Conservation (phyloP, 805 yeast species). For the Suhomyces vadensis region DNA sequence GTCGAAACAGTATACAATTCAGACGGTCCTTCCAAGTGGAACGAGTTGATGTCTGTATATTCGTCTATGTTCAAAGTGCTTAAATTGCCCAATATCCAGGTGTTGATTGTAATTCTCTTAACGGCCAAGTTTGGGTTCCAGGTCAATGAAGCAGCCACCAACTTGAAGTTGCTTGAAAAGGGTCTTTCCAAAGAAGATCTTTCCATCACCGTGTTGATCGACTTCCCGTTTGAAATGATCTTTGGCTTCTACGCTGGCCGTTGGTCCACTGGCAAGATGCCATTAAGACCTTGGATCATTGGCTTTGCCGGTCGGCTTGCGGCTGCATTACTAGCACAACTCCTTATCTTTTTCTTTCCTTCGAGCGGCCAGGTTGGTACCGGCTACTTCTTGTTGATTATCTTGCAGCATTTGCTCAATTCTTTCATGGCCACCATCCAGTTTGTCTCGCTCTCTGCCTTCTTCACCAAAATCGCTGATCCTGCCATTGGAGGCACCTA, state of each 20-base stretch:
- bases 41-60: conserved; percentile 55
- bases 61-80: conserved; percentile 67
- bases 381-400: conserved; percentile 66
- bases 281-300: conserved; percentile 85
- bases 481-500: conserved; percentile 96
- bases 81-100: conserved; percentile 67
- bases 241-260: conserved; percentile 96
- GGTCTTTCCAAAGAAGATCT: conserved; percentile 93
- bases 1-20: conserved; percentile 22
- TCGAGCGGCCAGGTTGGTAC: conserved; percentile 45
- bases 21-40: conserved; percentile 15
- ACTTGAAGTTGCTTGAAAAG: conserved; percentile 82
- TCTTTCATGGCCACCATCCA: conserved; percentile 94
- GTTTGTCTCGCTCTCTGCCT: conserved; percentile 91
- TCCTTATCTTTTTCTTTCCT: conserved; percentile 75
- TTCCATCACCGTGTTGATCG: conserved; percentile 88
- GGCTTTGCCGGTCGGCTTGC: conserved; percentile 81
- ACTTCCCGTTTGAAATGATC: conserved; percentile 92
- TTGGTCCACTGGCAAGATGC: conserved; percentile 81
- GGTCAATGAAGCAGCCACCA: conserved; percentile 94
- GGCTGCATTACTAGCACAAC: conserved; percentile 76
- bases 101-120: conserved; percentile 71
- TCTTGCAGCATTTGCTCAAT: conserved; percentile 78
- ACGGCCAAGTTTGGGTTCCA: conserved; percentile 90
- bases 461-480: conserved; percentile 94